phyloP scores from a whole-genome alignment of 495 filamentous ascomycete species.

The Podospora didyma region DNA sequence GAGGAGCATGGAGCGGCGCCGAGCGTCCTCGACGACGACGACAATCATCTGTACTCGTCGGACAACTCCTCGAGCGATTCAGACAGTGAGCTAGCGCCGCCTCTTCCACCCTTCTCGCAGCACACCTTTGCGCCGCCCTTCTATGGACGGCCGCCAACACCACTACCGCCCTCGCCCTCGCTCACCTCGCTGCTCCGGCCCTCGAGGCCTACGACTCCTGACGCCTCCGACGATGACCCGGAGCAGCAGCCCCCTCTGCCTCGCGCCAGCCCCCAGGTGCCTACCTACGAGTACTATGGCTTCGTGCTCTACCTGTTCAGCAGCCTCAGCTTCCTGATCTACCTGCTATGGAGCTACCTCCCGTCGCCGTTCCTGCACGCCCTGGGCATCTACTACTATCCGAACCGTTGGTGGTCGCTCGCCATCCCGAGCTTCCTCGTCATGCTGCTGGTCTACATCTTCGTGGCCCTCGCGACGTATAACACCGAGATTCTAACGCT shows the following conservation, averaged over 20 bases:
- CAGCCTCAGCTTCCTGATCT: conserved; percentile 76
- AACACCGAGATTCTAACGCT: conserved; percentile 87
- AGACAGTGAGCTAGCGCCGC: conserved; percentile 17
- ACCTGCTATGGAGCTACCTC: conserved; percentile 91
- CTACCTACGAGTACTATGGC: conserved; percentile 98
- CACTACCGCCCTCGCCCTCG: conserved; percentile 88
- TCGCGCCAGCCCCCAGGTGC: conserved; percentile 84
- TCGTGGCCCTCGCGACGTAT: conserved; percentile 86
- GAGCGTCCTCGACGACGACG: conserved; percentile 19
- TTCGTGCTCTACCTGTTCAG: conserved; percentile 92
- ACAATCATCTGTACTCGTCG: conserved; percentile 3
- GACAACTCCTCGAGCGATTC: conserved; percentile 9
- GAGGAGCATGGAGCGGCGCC: background rate
- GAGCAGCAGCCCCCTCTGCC: conserved; percentile 52
- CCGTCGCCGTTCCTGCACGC: conserved; percentile 89
- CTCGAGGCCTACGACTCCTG: conserved; percentile 85
- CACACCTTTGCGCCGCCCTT: conserved; percentile 80
- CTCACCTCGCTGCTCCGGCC: conserved; percentile 93
- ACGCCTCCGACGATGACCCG: conserved; percentile 76
- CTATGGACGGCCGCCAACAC: conserved; percentile 83
- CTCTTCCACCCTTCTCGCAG: conserved; percentile 35
- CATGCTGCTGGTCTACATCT: conserved; percentile 86
- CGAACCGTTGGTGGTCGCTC: conserved; percentile 94
- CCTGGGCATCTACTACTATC: conserved; percentile 93
- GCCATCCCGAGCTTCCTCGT: conserved; percentile 88